Conservation (phyloP, 192 early-diverging fungal genomes). For the Gamsiella multidivaricata region DNA sequence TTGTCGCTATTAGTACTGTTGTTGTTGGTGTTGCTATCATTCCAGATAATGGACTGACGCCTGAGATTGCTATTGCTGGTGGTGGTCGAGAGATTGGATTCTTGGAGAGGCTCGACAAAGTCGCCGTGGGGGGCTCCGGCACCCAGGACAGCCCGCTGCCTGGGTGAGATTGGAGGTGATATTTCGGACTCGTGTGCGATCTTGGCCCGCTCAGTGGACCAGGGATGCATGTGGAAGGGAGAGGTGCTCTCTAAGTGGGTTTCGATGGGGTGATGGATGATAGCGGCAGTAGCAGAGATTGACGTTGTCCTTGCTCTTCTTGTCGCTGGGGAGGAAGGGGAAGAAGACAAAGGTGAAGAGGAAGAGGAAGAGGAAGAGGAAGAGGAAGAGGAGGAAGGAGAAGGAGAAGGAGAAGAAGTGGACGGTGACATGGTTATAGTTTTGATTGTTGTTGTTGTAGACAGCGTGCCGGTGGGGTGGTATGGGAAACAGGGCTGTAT, state of each 20-base stretch:
- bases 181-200: slow-evolving; percentile 42
- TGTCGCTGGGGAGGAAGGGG: background rate
- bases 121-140: slow-evolving; percentile 13
- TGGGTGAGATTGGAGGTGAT: slow-evolving; percentile 48
- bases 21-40: background rate
- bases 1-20: background rate
- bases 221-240: slow-evolving; percentile 39
- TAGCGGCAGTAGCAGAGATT: slow-evolving; percentile 26
- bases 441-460: too few species aligned
- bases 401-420: slow-evolving; percentile 3
- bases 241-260: background rate
- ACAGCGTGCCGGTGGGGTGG: too few species aligned
- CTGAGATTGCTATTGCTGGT: background rate
- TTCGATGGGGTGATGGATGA: slow-evolving; percentile 13
- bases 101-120: slow-evolving; percentile 41
- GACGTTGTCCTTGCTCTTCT: slow-evolving; percentile 22
- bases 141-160: slow-evolving; percentile 28
- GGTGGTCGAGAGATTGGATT: slow-evolving; percentile 7
- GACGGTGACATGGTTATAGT: too few species aligned
- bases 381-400: background rate
- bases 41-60: background rate
- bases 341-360: background rate
- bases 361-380: slow-evolving; percentile 1
- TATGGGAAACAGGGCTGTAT: too few species aligned
- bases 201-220: slow-evolving; percentile 42